Evolutionary conservation across 352 stramenopile species (phyloP).

Genomic region (Globisporangium nunn): DNA sequence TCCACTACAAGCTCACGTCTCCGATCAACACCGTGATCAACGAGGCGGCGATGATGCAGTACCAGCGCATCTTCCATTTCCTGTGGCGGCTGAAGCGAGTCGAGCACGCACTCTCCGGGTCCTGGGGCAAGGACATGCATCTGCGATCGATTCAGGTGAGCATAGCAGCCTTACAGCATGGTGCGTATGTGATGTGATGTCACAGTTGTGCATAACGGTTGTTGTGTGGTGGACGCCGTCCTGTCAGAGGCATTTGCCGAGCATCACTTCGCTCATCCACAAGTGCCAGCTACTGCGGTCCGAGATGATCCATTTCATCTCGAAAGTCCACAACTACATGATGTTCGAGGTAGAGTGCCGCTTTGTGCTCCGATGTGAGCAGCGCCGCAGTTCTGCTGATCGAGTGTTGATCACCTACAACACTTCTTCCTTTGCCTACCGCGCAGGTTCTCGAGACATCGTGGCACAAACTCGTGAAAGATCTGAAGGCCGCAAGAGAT

Average conservation of each 20-base stretch:
- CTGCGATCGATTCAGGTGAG: slow-evolving; percentile 89
- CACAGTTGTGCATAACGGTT: neutral
- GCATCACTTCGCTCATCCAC: slow-evolving; percentile 76
- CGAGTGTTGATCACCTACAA: neutral
- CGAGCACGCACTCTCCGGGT: slow-evolving; percentile 90
- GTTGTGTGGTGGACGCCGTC: slow-evolving; percentile 8
- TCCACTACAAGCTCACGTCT: slow-evolving; percentile 86
- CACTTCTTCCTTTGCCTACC: neutral
- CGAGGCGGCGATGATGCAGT: slow-evolving; percentile 77
- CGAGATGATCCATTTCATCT: slow-evolving; percentile 97
- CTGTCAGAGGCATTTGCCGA: slow-evolving; percentile 43
- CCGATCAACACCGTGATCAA: slow-evolving; percentile 88
- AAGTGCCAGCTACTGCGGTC: slow-evolving; percentile 92
- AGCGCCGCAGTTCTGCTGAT: too few relatives aligned
- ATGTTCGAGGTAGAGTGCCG: slow-evolving; percentile 91
- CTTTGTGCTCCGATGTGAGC: neutral
- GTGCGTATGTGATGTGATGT: slow-evolving; percentile 5
- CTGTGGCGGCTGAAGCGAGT: slow-evolving; percentile 88
- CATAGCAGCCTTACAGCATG: neutral
- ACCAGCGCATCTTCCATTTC: slow-evolving; percentile 88
- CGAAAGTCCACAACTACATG: slow-evolving; percentile 97
- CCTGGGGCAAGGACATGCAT: slow-evolving; percentile 97
- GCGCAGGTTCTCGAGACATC: slow-evolving; percentile 85
- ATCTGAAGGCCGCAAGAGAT: slow-evolving; percentile 86
- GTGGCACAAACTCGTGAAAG: slow-evolving; percentile 90